These are phyloP conservation scores for Aschersonia sp. DNA, from an alignment of 2,329 filamentous ascomycete genomes.

Conservation along the genomic window DNA sequence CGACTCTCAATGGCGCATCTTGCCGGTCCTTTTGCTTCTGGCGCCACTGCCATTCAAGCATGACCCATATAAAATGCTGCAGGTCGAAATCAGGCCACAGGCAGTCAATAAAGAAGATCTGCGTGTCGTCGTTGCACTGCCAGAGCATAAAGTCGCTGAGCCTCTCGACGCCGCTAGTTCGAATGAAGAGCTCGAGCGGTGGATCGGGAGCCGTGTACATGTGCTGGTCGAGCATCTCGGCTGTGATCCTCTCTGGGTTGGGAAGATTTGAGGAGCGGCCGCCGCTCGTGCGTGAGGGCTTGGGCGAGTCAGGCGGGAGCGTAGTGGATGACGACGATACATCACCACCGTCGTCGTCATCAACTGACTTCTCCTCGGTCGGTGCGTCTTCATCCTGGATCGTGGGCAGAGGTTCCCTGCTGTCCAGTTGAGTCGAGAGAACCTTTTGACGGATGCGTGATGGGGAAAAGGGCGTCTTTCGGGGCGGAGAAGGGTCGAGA, in stretches of 20 bases:
- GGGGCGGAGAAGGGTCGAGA: conserved; percentile 52
- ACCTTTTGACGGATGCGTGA: conserved; percentile 79
- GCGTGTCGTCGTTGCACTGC: conserved; percentile 88
- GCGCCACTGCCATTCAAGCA: conserved; percentile 76
- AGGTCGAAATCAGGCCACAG: conserved; percentile 95
- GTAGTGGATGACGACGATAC: conserved; percentile 42
- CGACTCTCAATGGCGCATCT: conserved; percentile 12
- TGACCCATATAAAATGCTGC: conserved; percentile 80
- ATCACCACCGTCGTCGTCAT: conserved; percentile 32
- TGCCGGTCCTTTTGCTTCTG: conserved; percentile 43
- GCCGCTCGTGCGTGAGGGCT: conserved; percentile 15
- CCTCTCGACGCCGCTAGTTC: conserved; percentile 84
- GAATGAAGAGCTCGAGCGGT: conserved; percentile 77
- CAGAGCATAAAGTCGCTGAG: conserved; percentile 98
- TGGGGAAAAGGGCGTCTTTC: conserved; percentile 67
- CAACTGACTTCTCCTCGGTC: conserved; percentile 20
- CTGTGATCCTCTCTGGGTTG: conserved; percentile 78
- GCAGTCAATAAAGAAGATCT: conserved; percentile 82
- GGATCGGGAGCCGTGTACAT: conserved; percentile 80
- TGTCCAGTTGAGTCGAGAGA: conserved; percentile 47
- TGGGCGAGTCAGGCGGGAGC: conserved; percentile 37
- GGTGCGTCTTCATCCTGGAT: conserved; percentile 25
- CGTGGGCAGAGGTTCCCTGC: conserved; percentile 29
- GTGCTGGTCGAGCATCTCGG: conserved; percentile 67
- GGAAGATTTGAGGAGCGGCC: conserved; percentile 25